Evolutionary conservation across 1,139 yeast species (phyloP), one percentile per base, ranked within the genome.

Genomic region (Pneumocystis wakefieldiae): DNA sequence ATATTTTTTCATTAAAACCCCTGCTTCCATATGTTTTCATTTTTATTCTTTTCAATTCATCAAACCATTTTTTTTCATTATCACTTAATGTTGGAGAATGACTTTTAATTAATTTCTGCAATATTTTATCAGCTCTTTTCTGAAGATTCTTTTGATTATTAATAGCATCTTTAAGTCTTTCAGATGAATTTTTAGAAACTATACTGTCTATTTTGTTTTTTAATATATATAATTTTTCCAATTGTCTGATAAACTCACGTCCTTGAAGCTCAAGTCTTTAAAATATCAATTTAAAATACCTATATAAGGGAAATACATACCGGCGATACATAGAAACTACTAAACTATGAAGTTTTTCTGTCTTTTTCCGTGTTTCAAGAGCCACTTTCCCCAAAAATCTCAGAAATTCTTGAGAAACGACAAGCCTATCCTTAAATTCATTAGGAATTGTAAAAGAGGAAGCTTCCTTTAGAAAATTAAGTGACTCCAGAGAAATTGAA

Each of bases 21-120:
- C 15, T 36, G 17, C 24, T 59, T n/a, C 66, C 66, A n/a, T 36
- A 29, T n/a, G 63, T 37, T 15, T 41, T 55, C 19, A 28, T 32
- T 19, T 69, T 67, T 48, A 72, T 65, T 17, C 73, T 70, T 61
- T 73, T 73, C n/a, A 80, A 71, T 67, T 79, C 82, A 29, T 70
- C 73, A 67, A 77, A 76, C 81, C 82, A 80, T 42, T 70, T 71
- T 65, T 73, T 71, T 67, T 81, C 84, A 15, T 75, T 71, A 1
- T 71, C 71, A 60, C 77, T 75, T 36, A 79, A 68, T 1, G 76
- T 73, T n/a, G 72, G 64, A 14, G 73, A 70, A 41, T 70, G 67
- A 38, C 65, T 67, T 57, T 64, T 68, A 64, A 64, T 64, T 8
- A 77, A 64, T 55, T 69, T 72, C 2, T 71, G 68, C 12, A 71